Evolutionary conservation across 306 rosid species (phyloP).

Genomic region (Ormosia semicastrata): DNA sequence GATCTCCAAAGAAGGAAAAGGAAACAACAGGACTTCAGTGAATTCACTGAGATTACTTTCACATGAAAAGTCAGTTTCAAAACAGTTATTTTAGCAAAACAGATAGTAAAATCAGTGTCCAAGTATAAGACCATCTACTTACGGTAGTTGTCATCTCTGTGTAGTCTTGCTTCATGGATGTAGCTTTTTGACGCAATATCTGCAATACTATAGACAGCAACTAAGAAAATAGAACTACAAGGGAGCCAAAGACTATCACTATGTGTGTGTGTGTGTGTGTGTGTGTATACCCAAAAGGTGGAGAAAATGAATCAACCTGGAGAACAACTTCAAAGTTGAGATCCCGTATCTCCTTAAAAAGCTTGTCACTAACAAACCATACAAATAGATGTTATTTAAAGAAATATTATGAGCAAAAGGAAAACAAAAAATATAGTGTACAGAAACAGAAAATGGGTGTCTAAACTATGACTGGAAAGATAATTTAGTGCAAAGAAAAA

Average conservation of each 20-base stretch:
- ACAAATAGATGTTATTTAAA: slow-evolving; percentile 18
- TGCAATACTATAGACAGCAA: slow-evolving; percentile 83
- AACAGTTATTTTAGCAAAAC: slow-evolving; percentile 17
- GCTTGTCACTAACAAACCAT: slow-evolving; percentile 81
- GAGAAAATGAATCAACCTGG: slow-evolving; percentile 91
- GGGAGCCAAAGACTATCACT: slow-evolving; percentile 6
- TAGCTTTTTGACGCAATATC: slow-evolving; percentile 99
- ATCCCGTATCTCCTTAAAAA: slow-evolving; percentile 95
- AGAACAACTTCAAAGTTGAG: slow-evolving; percentile 98
- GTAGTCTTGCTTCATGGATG: slow-evolving; percentile 97
- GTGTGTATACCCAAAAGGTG: too few relatives aligned
- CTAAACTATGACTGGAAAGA: slow-evolving; percentile 3
- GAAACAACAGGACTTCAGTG: slow-evolving; percentile 8
- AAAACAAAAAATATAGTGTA: background rate
- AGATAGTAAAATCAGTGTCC: slow-evolving; percentile 17
- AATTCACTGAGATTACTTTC: background rate
- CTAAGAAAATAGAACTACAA: slow-evolving; percentile 60
- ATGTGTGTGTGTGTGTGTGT: background rate
- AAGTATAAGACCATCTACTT: slow-evolving; percentile 42
- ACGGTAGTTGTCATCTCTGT: slow-evolving; percentile 88
- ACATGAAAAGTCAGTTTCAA: slow-evolving; percentile 4
- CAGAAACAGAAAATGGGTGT: background rate
- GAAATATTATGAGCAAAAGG: slow-evolving; percentile 15
- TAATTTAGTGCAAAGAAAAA: background rate
- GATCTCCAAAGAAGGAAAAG: slow-evolving; percentile 11